phyloP scores from a whole-genome alignment of 306 rosid genomes.

The Castanea crenata region DNA sequence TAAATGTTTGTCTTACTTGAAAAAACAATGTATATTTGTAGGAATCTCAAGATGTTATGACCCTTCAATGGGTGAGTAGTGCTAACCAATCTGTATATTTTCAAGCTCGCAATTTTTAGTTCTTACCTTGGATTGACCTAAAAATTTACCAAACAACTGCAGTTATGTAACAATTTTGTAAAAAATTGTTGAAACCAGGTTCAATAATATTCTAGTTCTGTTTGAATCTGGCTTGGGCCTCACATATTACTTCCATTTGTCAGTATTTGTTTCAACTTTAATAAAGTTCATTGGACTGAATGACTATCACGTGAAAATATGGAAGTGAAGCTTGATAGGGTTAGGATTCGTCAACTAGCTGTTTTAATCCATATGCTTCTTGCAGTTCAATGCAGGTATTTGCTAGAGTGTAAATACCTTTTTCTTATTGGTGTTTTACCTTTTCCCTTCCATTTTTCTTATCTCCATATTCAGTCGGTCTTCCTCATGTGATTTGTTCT shows the following conservation, averaged over 20 bases:
- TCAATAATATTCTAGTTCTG: not conserved
- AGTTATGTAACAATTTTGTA: not conserved
- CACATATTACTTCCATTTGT: not conserved
- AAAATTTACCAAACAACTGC: not conserved
- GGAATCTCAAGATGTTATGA: not conserved
- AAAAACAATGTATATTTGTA: not conserved
- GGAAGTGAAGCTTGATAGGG: constrained; percentile 21
- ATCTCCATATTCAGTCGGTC: not conserved
- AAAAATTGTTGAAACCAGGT: not conserved
- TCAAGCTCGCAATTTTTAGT: not conserved
- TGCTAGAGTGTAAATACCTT: not conserved
- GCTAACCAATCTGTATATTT: not conserved
- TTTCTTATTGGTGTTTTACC: constrained; percentile 5
- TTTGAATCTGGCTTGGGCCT: not conserved
- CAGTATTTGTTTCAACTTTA: not conserved
- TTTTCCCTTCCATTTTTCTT: not conserved
- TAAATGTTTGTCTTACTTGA: not conserved
- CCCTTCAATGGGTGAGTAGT: not conserved
- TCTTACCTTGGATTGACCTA: not conserved
- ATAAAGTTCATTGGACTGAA: not conserved
- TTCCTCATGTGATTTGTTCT: not conserved
- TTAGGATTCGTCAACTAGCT: not conserved
- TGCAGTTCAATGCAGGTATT: constrained; percentile 25
- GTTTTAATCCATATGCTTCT: constrained; percentile 15
- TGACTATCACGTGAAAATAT: constrained; percentile 17